phyloP scores from a whole-genome alignment of 768 basidiomycete species.

The Auricularia sp. region DNA sequence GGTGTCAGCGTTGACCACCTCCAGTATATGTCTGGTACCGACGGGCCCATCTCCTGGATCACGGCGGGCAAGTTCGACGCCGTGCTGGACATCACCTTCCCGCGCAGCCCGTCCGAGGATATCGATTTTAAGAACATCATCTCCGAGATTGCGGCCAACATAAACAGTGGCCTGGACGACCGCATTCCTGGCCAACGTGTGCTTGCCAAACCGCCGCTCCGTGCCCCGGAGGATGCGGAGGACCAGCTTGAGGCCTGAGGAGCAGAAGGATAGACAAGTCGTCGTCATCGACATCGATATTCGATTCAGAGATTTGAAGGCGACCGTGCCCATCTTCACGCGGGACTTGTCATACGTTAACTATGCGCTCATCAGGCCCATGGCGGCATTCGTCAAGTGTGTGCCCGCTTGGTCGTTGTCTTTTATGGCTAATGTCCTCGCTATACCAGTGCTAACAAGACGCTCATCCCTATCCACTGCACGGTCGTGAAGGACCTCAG shows the following conservation, averaged over 20 bases:
- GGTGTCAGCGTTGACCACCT: slow-evolving; percentile 95
- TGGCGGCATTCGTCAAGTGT: slow-evolving; percentile 98
- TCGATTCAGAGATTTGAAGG: slow-evolving; percentile 90
- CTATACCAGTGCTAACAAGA: slow-evolving; percentile 68
- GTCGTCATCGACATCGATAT: slow-evolving; percentile 81
- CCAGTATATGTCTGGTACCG: slow-evolving; percentile 68
- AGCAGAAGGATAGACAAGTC: slow-evolving; percentile 36
- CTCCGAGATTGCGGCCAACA: slow-evolving; percentile 83
- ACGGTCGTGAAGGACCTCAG: slow-evolving; percentile 69
- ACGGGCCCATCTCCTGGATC: slow-evolving; percentile 94
- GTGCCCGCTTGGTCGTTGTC: slow-evolving; percentile 15
- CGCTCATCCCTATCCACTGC: slow-evolving; percentile 89
- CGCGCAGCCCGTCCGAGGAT: slow-evolving; percentile 60
- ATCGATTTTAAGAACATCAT: slow-evolving; percentile 73
- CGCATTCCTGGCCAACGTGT: slow-evolving; percentile 80
- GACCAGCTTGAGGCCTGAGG: slow-evolving; percentile 20
- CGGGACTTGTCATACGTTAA: slow-evolving; percentile 84
- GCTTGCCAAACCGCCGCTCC: slow-evolving; percentile 76
- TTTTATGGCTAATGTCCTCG: background rate
- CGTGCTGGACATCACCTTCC: slow-evolving; percentile 96
- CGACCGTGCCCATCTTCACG: slow-evolving; percentile 86
- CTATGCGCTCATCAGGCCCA: slow-evolving; percentile 85
- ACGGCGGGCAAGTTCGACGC: slow-evolving; percentile 94
- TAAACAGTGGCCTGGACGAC: slow-evolving; percentile 41
- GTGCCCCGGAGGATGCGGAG: slow-evolving; percentile 47